phyloP scores from a whole-genome alignment of 2,329 filamentous ascomycete species.

The Trichoderma koningii region DNA sequence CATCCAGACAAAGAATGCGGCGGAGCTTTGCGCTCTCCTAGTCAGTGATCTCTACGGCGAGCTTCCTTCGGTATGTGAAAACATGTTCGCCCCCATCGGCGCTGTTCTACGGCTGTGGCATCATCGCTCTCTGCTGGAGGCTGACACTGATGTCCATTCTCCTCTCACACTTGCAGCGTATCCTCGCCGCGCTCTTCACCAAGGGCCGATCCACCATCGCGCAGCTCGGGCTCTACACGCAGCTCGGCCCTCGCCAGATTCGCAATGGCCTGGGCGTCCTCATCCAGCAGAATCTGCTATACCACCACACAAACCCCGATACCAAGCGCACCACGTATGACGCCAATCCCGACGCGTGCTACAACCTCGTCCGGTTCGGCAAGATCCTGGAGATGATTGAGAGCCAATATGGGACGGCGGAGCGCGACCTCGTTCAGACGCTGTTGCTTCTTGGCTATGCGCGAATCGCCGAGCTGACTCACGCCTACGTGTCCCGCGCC shows the following conservation, averaged over 20 bases:
- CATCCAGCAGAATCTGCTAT: conserved; percentile 84
- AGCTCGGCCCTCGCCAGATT: conserved; percentile 72
- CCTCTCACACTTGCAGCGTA: conserved; percentile 61
- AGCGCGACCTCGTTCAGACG: conserved; percentile 72
- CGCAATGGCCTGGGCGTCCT: conserved; percentile 81
- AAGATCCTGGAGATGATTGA: conserved; percentile 79
- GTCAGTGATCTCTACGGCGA: conserved; percentile 89
- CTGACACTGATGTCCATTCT: conserved; percentile 32
- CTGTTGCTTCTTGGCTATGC: conserved; percentile 78
- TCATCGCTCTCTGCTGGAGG: conserved; percentile 26
- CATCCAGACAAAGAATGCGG: conserved; percentile 67
- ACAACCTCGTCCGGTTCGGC: conserved; percentile 77
- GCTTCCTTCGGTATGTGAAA: conserved; percentile 73
- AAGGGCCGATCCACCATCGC: conserved; percentile 74
- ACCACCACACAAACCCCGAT: conserved; percentile 66
- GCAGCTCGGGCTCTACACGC: conserved; percentile 70
- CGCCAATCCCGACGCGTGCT: conserved; percentile 76
- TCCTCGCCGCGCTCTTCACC: conserved; percentile 76
- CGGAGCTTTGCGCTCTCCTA: conserved; percentile 87
- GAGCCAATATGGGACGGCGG: conserved; percentile 71
- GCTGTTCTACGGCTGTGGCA: not conserved
- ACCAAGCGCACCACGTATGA: conserved; percentile 75
- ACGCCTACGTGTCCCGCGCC: conserved; percentile 55
- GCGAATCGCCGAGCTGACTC: conserved; percentile 68
- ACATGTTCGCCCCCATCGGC: not conserved